Conservation (phyloP, 192 early-diverging fungal species). For the Coemansia guatemalensis region DNA sequence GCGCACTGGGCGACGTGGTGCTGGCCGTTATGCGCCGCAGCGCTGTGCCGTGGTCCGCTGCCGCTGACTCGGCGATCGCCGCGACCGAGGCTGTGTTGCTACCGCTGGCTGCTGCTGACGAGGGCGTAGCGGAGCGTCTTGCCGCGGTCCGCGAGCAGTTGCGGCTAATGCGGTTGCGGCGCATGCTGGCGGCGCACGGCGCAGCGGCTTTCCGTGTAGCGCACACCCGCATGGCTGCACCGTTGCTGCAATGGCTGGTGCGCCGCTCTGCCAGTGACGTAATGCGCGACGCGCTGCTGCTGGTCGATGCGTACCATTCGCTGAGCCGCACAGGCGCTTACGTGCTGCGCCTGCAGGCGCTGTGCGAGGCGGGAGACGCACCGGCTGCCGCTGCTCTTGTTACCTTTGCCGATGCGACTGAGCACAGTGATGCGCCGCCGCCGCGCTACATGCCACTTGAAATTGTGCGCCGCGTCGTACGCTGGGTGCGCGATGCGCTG, state of each 20-base stretch:
- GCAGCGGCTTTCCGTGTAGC: conserved; percentile 59
- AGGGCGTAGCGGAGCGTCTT: conserved; percentile 17
- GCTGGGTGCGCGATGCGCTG: conserved; percentile 46
- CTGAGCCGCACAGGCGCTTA: conserved; percentile 58
- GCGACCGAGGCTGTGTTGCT: conserved; percentile 8
- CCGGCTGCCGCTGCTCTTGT: conserved; percentile 16
- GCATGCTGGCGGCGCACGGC: conserved; percentile 62
- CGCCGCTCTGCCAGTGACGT: conserved; percentile 50
- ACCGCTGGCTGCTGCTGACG: conserved; percentile 11
- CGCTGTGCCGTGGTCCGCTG: conserved; percentile 63
- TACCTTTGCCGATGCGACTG: conserved; percentile 21
- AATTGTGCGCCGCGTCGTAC: conserved; percentile 30
- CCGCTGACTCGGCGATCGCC: conserved; percentile 50
- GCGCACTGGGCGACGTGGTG: conserved; percentile 27
- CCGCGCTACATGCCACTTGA: conserved; percentile 30
- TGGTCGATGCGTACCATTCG: conserved; percentile 63
- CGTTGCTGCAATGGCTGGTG: conserved; percentile 58
- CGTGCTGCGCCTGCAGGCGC: conserved; percentile 50
- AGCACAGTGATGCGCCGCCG: conserved; percentile 19
- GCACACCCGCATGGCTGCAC: conserved; percentile 55
- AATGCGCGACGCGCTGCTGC: conserved; percentile 60
- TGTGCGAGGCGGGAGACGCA: conserved; percentile 50
- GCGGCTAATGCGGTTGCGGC: conserved; percentile 62
- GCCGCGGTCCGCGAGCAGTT: conserved; percentile 61
- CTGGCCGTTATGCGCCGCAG: conserved; percentile 66